These are phyloP conservation scores for Candida odintsovae DNA, from an alignment of 805 yeast genomes.

Conservation along the genomic window DNA sequence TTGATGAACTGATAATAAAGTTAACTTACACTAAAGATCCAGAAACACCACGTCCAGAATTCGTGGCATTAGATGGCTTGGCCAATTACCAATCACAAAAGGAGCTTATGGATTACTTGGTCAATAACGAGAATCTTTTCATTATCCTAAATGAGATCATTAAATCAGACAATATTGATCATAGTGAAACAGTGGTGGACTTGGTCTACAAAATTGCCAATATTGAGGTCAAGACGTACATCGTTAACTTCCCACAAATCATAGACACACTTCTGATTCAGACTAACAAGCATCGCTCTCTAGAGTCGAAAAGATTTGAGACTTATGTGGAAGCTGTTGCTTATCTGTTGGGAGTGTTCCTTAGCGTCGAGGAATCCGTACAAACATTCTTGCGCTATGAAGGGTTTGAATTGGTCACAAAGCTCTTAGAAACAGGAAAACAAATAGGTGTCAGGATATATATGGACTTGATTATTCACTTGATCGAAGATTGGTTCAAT, in stretches of 20 bases:
- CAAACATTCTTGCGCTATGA: constrained; percentile 9
- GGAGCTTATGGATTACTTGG: not conserved
- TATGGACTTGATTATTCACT: constrained; percentile 7
- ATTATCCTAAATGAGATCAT: not conserved
- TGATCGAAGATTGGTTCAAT: constrained; percentile 8
- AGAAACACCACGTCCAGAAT: not conserved
- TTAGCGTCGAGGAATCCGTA: not conserved
- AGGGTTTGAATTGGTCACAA: constrained; percentile 14
- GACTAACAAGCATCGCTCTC: not conserved
- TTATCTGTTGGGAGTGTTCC: not conserved
- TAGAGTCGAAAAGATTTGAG: not conserved
- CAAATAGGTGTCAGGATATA: constrained; percentile 9
- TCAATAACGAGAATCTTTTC: not conserved
- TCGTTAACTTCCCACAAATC: not conserved
- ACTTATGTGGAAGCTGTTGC: not conserved
- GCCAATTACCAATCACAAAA: not conserved
- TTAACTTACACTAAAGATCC: not conserved
- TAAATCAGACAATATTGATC: not conserved
- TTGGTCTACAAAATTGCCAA: not conserved
- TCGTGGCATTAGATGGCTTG: not conserved
- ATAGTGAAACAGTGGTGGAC: not conserved
- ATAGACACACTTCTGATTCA: not conserved
- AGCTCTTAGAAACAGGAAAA: constrained; percentile 6
- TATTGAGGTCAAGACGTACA: not conserved
- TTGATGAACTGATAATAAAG: not conserved